A percentile compares a stretch with the other conserved stretches of the same genome.
Evolutionary conservation across 202 grass and related monocot genomes (phyloP).

Genomic region (Carex arenaria): DNA sequence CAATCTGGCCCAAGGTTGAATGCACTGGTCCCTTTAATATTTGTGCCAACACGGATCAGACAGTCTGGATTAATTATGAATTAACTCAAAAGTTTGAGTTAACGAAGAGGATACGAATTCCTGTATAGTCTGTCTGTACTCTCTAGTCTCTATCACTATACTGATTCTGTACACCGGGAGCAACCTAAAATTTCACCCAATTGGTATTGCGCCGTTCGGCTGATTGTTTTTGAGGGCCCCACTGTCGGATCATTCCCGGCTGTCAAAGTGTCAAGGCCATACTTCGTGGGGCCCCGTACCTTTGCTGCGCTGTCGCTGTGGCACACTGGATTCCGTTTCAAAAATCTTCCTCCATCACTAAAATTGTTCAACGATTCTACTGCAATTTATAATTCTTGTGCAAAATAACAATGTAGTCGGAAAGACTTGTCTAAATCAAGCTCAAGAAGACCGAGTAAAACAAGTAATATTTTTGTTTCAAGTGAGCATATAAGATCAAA

Average conservation of each 20-base stretch:
- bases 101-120: no score
- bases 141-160: not conserved
- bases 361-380: not conserved
- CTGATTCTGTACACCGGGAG: not conserved
- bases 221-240: conserved; percentile 7
- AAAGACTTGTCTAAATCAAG: not conserved
- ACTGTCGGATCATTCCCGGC: conserved; percentile 25
- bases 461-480: no score
- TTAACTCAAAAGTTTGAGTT: no score
- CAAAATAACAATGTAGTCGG: not conserved
- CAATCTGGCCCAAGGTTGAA: no score
- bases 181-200: not conserved
- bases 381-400: not conserved
- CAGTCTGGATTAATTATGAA: no score
- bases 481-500: no score
- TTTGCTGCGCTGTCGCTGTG: not conserved
- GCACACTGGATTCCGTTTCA: conserved; percentile 5
- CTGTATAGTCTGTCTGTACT: no score
- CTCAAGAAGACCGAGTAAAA: not conserved
- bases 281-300: not conserved
- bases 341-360: not conserved
- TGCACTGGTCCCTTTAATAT: no score
- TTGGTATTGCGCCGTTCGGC: not conserved
- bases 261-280: conserved; percentile 29
- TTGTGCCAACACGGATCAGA: no score